Base-by-base conservation (phyloP, 1,139 yeast genomes). In the Suhomyces panamericanus region DNA sequence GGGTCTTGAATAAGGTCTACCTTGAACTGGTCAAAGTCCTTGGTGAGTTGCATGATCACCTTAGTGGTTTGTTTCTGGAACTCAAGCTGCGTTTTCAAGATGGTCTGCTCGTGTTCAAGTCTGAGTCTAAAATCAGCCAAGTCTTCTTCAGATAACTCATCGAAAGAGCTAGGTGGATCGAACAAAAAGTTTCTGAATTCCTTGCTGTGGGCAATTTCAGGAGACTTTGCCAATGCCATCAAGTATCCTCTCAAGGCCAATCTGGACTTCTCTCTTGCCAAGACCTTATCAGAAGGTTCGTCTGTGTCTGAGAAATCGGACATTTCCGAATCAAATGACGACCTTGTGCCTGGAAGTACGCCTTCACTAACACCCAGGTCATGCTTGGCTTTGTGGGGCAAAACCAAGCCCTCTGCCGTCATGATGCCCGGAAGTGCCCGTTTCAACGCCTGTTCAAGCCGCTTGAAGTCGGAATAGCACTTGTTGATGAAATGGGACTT, bases 231-330 rank as follows among this genome's bases (percentile, higher is more conserved):
- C 15, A 90, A 64, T 5, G 74, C 63, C 34, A 75, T 70, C 43
- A 91, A 57, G 58, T 86, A 91, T 0, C 91, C 88, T 43, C 97
- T 70, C 34, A 91, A 66, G 0, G 95, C 79, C 15, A 89, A 73
- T 37, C 98, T 70, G 52, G 88, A 76, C 53, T 81, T 83, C 60
- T 91, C 98, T 35, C 73, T 58, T 8, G 55, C 55, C 31, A 68
- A 55, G 49, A n/a, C 53, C 52, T 29, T 38, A 16, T 28, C 36
- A 3, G 35, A 40, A 15, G 29, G 33, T 15, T 13, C 27, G n/a
- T 27, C 26, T 16, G 17, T 15, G 4, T 39, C 37, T 3, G 43
- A 36, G 6, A 22, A 20, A 16, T 22, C 38, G 6, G 47, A 33
- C 15, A 20, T 32, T 11, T 41, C 43, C 6, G 45, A 41, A n/a